Evolutionary conservation across 257 asterid species (phyloP), one percentile per base, ranked within the genome.

Genomic region (Dorcoceras hygrometricum): DNA sequence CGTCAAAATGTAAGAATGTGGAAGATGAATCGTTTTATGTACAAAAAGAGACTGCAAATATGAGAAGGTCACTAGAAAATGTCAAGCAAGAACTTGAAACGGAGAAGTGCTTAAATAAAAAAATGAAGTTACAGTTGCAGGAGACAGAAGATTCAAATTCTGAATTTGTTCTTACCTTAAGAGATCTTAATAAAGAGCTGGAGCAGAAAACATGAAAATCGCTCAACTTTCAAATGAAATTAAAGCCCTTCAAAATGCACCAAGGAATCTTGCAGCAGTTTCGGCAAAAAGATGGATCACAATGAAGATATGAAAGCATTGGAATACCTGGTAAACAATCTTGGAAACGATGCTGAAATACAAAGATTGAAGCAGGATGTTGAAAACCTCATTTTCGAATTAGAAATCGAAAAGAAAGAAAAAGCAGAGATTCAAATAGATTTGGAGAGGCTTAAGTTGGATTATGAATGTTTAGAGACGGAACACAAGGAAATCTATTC

Each of bases 141-240:
- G 82, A 87, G 77, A 73, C 90, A 16, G 96, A 93, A 77, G 98
- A 93, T 75, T 86, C 94, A 20, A 87, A 90, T 81, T 87, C 96
- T 50, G 98, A 93, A 78, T 80, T 84, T 39, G 89, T 90, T 78
- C 88, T 93, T 27, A 78, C 91, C 57, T 70, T 89, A 78, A 80
- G 90, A 72, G 98, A 90, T 79, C 95, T 89, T 64, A 82, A 67
- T 77, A 84, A 82, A 68, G 82, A 75, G 74, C 69, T 93, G 82
- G 89, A 86, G 59, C 84, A 81, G 63, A 93, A 88, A 76, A 88
- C 69, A 57, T 75, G 80, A 96, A 89, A 66, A 78, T 84, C 54
- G 74, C 84, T 69, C 80, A 73, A 72, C 93, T 89, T 75, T 75
- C 96, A 65, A 74, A 57, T 71, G 81, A 83, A 81, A 65, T 79